These are phyloP conservation scores for Dacryopinax primogenitus DNA, from an alignment of 768 basidiomycete genomes.

Conservation along the genomic window DNA sequence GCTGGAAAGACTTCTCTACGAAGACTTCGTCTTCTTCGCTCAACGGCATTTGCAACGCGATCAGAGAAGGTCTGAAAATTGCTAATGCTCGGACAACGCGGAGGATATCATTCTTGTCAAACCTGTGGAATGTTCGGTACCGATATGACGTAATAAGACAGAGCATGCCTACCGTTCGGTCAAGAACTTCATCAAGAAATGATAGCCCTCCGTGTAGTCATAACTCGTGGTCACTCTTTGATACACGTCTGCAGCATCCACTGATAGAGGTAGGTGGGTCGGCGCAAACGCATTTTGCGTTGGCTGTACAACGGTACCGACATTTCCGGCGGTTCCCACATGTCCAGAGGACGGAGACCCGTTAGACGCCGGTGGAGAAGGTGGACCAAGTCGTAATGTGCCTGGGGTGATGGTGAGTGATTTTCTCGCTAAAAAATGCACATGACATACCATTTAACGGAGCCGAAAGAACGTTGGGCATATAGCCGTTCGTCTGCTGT, in stretches of 20 bases:
- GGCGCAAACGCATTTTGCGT: slow-evolving; percentile 3
- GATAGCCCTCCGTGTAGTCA: slow-evolving; percentile 94
- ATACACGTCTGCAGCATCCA: slow-evolving; percentile 39
- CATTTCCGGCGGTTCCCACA: background rate
- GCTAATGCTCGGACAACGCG: slow-evolving; percentile 90
- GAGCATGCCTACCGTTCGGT: slow-evolving; percentile 44
- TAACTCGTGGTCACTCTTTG: slow-evolving; percentile 61
- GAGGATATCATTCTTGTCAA: slow-evolving; percentile 91
- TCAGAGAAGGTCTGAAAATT: slow-evolving; percentile 90
- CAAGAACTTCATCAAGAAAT: slow-evolving; percentile 90
- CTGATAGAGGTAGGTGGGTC: slow-evolving; percentile 8
- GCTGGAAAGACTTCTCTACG: slow-evolving; percentile 89
- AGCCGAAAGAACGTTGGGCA: background rate
- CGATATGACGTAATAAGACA: background rate
- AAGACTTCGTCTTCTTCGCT: slow-evolving; percentile 94
- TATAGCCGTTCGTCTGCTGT: slow-evolving; percentile 2
- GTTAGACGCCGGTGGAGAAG: slow-evolving; percentile 3
- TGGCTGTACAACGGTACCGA: background rate
- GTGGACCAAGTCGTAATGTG: background rate
- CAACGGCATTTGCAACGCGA: slow-evolving; percentile 95
- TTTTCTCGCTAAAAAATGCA: too few species aligned
- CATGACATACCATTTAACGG: background rate
- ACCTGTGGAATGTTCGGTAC: slow-evolving; percentile 37
- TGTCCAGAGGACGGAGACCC: background rate
- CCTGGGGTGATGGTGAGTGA: background rate